A percentile compares a stretch with the other conserved stretches of the same genome.
Conservation (phyloP, 495 filamentous ascomycete genomes). For the Aspergillus coremiiformis region DNA sequence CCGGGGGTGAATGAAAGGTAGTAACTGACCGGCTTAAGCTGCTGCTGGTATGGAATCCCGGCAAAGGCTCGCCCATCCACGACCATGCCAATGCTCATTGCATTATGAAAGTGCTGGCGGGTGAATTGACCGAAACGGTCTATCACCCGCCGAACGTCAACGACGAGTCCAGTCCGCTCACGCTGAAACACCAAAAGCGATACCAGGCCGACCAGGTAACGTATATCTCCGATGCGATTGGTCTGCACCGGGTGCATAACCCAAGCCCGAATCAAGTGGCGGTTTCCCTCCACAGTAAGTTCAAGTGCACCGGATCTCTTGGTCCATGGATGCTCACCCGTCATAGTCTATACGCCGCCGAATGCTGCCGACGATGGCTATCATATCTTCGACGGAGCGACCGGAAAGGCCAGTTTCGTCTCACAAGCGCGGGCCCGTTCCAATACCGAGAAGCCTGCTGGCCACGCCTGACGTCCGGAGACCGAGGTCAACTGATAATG, state of each 20-base stretch:
- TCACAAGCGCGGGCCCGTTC: constrained; percentile 16
- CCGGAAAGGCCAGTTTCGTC: constrained; percentile 46
- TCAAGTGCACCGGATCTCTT: not conserved
- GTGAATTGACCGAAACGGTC: constrained; percentile 64
- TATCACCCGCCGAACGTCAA: constrained; percentile 54
- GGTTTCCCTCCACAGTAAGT: constrained; percentile 73
- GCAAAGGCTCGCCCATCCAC: constrained; percentile 72
- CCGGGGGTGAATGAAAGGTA: not conserved
- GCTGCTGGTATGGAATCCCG: constrained; percentile 82
- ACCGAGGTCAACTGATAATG: not conserved
- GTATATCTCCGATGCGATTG: constrained; percentile 76
- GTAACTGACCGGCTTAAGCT: constrained; percentile 40
- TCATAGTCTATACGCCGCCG: constrained; percentile 70
- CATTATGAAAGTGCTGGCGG: constrained; percentile 47
- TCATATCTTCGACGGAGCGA: constrained; percentile 61
- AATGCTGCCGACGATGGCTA: constrained; percentile 73
- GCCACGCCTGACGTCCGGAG: not conserved
- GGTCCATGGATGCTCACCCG: not conserved
- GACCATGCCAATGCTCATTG: constrained; percentile 82
- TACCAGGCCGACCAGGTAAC: constrained; percentile 53
- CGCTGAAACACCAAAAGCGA: constrained; percentile 21
- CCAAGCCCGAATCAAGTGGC: constrained; percentile 58
- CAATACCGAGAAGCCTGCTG: not conserved
- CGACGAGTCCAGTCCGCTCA: constrained; percentile 13
- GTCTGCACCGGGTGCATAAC: constrained; percentile 75